A percentile compares a stretch with the other conserved stretches of the same genome.
Conservation (phyloP, 176 grass and related monocot genomes). For the Triticum turgidum region DNA sequence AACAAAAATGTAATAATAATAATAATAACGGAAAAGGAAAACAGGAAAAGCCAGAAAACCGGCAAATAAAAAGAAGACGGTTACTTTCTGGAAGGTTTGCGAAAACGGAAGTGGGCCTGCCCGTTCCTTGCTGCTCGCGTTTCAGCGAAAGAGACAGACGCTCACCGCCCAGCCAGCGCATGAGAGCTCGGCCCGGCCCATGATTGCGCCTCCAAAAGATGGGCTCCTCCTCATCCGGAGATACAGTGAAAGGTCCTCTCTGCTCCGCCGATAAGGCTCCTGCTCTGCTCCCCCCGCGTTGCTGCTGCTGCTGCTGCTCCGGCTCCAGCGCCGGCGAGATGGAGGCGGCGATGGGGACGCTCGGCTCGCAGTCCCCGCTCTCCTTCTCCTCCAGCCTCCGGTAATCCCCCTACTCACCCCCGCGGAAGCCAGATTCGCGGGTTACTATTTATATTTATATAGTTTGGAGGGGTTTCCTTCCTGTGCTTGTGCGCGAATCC, state of each 20-base stretch:
- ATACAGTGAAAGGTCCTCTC: constrained; percentile 8
- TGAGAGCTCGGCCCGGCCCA: not conserved
- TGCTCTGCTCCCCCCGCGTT: not conserved
- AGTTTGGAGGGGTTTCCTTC: not conserved
- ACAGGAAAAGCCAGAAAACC: too few species aligned
- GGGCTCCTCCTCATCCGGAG: constrained; percentile 17
- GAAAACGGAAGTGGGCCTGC: too few species aligned
- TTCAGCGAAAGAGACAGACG: too few species aligned
- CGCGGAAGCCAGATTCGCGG: too few species aligned
- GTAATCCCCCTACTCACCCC: too few species aligned
- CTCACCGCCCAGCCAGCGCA: not conserved
- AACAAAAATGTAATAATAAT: too few species aligned
- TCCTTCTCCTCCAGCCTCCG: constrained; percentile 79
- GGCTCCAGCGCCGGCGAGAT: not conserved
- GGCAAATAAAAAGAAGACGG: too few species aligned
- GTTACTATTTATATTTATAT: too few species aligned
- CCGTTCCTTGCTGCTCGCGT: too few species aligned
- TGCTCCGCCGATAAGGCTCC: constrained; percentile 46
- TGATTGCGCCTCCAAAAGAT: not conserved
- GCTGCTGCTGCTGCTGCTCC: not conserved
- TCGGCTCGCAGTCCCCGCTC: constrained; percentile 59
- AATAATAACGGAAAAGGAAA: too few species aligned
- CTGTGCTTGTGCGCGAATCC: not conserved
- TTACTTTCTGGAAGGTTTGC: too few species aligned
- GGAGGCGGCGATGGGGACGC: constrained; percentile 47